phyloP scores from a whole-genome alignment of 2,329 filamentous ascomycete genomes.

The Penicillium italicum region DNA sequence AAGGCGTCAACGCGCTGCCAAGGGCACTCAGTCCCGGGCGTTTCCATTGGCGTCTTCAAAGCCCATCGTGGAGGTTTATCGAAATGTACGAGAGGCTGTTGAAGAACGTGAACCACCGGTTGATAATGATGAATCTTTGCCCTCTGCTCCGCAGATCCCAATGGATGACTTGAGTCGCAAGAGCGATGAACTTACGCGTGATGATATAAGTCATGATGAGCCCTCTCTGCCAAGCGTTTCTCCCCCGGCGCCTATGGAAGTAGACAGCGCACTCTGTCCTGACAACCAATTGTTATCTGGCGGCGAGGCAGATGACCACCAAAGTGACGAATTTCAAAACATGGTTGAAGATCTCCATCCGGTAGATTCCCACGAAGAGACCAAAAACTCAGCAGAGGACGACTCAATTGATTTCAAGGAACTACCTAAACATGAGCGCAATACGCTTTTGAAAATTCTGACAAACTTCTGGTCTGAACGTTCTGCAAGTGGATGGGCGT shows the following conservation, averaged over 20 bases:
- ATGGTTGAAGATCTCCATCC: slow-evolving; percentile 65
- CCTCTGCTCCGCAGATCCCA: slow-evolving; percentile 24
- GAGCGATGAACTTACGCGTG: slow-evolving; percentile 27
- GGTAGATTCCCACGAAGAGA: slow-evolving; percentile 53
- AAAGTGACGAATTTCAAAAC: slow-evolving; percentile 69
- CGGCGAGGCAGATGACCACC: slow-evolving; percentile 64
- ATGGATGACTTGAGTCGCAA: slow-evolving; percentile 33
- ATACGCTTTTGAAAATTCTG: slow-evolving; percentile 88
- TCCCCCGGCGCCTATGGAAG: slow-evolving; percentile 42
- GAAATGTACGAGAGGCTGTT: slow-evolving; percentile 88
- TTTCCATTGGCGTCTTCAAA: slow-evolving; percentile 91
- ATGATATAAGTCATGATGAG: slow-evolving; percentile 23
- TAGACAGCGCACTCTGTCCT: slow-evolving; percentile 39
- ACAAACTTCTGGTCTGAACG: slow-evolving; percentile 98
- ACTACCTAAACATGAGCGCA: slow-evolving; percentile 88
- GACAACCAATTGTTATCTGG: slow-evolving; percentile 57
- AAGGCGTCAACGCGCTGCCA: slow-evolving; percentile 72
- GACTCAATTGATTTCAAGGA: slow-evolving; percentile 62
- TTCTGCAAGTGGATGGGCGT: slow-evolving; percentile 89
- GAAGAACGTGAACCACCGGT: slow-evolving; percentile 69
- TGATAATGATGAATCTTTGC: slow-evolving; percentile 52
- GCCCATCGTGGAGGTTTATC: slow-evolving; percentile 93
- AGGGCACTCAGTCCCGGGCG: slow-evolving; percentile 70
- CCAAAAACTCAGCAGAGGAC: slow-evolving; percentile 52
- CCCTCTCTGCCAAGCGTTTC: slow-evolving; percentile 31